Conservation (phyloP, 805 yeast genomes). For the Kluyveromyces wickerhamii region DNA sequence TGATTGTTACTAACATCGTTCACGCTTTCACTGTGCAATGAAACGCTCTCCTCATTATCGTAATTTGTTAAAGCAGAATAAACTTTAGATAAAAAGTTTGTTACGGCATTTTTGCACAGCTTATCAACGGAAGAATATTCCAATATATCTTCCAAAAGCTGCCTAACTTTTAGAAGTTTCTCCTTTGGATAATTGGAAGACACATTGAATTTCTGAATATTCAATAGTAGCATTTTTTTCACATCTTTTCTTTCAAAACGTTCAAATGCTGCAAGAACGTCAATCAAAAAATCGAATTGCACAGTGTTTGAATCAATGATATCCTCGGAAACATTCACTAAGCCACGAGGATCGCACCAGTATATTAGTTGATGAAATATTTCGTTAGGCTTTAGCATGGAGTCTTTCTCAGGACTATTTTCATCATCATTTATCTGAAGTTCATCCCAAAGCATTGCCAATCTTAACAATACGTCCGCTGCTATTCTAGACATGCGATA, state of each 20-base stretch:
- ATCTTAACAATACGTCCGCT: slow-evolving; percentile 55
- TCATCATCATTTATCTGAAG: slow-evolving; percentile 29
- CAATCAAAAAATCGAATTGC: slow-evolving; percentile 50
- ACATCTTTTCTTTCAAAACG: slow-evolving; percentile 41
- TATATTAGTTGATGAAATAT: slow-evolving; percentile 64
- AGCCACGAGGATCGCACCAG: slow-evolving; percentile 77
- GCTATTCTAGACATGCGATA: slow-evolving; percentile 53
- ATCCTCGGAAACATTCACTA: slow-evolving; percentile 42
- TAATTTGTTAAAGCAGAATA: neutral
- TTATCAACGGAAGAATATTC: slow-evolving; percentile 30
- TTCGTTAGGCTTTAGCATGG: slow-evolving; percentile 37
- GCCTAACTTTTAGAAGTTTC: slow-evolving; percentile 21
- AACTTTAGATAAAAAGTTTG: slow-evolving; percentile 20
- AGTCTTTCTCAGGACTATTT: slow-evolving; percentile 15
- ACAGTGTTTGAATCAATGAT: slow-evolving; percentile 37
- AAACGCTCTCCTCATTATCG: no score
- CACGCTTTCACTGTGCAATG: no score
- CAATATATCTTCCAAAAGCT: slow-evolving; percentile 23
- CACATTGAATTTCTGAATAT: slow-evolving; percentile 42
- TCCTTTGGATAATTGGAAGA: slow-evolving; percentile 26
- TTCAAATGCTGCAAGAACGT: slow-evolving; percentile 43
- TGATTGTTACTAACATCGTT: no score
- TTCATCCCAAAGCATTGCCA: slow-evolving; percentile 40
- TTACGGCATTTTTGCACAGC: slow-evolving; percentile 29
- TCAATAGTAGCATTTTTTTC: slow-evolving; percentile 45